Evolutionary conservation across 139 green algal species (phyloP).

Genomic region (Micromonas pusilla): DNA sequence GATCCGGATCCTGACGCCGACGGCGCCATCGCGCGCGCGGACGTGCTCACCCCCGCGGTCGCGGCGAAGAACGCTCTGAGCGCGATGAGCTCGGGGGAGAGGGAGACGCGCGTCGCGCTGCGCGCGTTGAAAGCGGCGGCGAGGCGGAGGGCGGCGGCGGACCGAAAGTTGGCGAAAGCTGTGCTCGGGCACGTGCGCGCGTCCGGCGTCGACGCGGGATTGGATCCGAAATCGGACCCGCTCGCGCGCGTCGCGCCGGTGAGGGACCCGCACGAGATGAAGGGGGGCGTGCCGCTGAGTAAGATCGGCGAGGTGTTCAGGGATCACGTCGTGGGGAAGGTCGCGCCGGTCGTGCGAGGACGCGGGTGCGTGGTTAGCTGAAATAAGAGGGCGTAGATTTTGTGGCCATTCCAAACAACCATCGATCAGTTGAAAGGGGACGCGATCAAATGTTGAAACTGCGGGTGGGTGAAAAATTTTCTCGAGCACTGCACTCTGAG

Average conservation of each 20-base stretch:
- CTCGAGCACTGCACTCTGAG: too few relatives aligned
- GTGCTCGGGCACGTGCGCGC: neutral
- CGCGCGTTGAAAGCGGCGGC: neutral
- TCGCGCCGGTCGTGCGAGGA: too few relatives aligned
- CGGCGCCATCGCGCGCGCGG: too few relatives aligned
- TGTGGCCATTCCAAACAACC: too few relatives aligned
- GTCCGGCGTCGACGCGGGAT: neutral
- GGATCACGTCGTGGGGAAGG: neutral
- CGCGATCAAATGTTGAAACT: too few relatives aligned
- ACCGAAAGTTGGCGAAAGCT: neutral
- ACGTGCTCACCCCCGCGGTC: too few relatives aligned
- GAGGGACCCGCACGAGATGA: neutral
- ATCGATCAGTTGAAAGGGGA: too few relatives aligned
- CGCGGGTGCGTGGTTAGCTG: neutral
- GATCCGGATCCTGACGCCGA: too few relatives aligned
- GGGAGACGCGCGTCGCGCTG: neutral
- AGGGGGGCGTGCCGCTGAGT: neutral
- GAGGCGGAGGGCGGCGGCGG: neutral
- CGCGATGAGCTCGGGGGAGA: too few relatives aligned
- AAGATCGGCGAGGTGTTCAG: neutral
- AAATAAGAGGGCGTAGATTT: too few relatives aligned
- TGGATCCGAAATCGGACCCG: neutral
- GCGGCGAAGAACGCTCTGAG: too few relatives aligned
- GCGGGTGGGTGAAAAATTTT: too few relatives aligned
- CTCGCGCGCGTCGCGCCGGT: neutral